These are phyloP conservation scores for Talaromyces sp. DNA, from an alignment of 2,329 filamentous ascomycete genomes.

Conservation along the genomic window DNA sequence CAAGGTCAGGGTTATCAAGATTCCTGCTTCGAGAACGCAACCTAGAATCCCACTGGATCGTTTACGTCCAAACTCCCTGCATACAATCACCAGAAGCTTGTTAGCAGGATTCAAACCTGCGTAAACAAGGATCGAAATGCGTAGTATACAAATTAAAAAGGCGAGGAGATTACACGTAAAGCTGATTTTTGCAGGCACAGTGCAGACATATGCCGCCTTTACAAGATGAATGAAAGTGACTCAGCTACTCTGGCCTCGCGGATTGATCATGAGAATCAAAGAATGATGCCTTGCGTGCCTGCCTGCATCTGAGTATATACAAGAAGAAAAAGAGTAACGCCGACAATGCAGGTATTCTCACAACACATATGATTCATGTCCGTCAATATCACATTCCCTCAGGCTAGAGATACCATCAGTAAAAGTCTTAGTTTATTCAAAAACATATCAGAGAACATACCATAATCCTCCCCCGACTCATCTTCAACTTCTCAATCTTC, in stretches of 20 bases:
- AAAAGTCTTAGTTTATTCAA: constrained; percentile 8
- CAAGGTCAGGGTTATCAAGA: too few species aligned
- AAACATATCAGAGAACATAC: constrained; percentile 28
- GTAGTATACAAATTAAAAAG: constrained; percentile 46
- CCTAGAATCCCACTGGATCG: too few species aligned
- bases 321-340: not conserved
- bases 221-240: constrained; percentile 14
- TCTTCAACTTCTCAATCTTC: constrained; percentile 68
- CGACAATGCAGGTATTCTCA: not conserved
- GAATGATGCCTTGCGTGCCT: too few species aligned
- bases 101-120: not conserved
- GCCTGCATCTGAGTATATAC: not conserved
- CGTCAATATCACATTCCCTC: constrained; percentile 26
- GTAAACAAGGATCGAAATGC: not conserved
- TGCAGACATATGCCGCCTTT: constrained; percentile 26
- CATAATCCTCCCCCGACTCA: constrained; percentile 61
- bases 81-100: not conserved
- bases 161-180: constrained; percentile 59
- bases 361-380: not conserved
- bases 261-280: constrained; percentile 42
- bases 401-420: constrained; percentile 27
- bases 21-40: too few species aligned
- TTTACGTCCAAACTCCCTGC: not conserved
- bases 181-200: constrained; percentile 63
- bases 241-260: constrained; percentile 53